phyloP scores from a whole-genome alignment of 768 basidiomycete species.

The Hygrophorus pudorinus region DNA sequence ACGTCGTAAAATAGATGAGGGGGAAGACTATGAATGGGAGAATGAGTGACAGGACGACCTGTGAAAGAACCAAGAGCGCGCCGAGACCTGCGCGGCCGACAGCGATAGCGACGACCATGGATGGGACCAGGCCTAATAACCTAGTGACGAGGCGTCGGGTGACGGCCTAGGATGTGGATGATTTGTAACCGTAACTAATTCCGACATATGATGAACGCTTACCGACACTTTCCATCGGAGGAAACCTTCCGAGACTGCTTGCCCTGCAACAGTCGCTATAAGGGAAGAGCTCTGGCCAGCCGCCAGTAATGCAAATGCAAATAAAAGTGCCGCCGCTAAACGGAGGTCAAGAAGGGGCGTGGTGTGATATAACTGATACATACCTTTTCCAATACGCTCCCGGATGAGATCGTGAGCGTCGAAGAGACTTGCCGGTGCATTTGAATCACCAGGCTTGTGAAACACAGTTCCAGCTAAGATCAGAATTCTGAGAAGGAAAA shows the following conservation, averaged over 20 bases:
- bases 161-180: constrained; percentile 55
- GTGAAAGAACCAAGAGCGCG: constrained; percentile 73
- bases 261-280: constrained; percentile 84
- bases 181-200: neutral
- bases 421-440: constrained; percentile 61
- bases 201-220: neutral
- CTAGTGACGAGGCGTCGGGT: constrained; percentile 79
- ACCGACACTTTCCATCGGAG: constrained; percentile 72
- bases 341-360: neutral
- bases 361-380: constrained; percentile 13
- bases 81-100: constrained; percentile 64
- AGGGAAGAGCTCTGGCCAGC: constrained; percentile 83
- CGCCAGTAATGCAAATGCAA: constrained; percentile 77
- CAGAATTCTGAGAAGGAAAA: constrained; percentile 45
- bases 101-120: constrained; percentile 65
- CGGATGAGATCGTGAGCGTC: constrained; percentile 73
- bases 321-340: constrained; percentile 72
- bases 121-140: constrained; percentile 71
- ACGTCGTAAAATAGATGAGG: constrained; percentile 67
- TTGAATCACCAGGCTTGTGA: constrained; percentile 33
- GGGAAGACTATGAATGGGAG: constrained; percentile 84
- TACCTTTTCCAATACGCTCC: constrained; percentile 57
- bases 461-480: constrained; percentile 80
- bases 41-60: constrained; percentile 76
- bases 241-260: constrained; percentile 87